phyloP scores from a whole-genome alignment of 208 protist genomes.

The Acanthamoeba royreba region DNA sequence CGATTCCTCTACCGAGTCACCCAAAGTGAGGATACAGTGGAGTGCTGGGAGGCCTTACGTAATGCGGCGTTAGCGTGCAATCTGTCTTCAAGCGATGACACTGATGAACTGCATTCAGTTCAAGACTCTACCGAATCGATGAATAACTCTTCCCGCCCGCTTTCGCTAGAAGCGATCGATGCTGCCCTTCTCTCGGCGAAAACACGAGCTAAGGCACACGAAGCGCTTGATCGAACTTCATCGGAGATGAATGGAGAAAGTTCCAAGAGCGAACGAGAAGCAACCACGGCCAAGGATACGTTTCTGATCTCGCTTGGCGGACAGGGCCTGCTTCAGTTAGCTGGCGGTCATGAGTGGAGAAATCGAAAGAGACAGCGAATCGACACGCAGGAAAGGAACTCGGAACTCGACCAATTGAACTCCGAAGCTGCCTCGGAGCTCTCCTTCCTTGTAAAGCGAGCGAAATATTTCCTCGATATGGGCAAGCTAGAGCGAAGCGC shows the following conservation, averaged over 20 bases:
- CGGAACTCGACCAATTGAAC: too few species aligned
- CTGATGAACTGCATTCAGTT: too few species aligned
- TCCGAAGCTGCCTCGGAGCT: neutral
- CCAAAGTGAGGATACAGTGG: neutral
- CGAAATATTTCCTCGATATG: neutral
- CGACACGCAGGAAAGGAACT: too few species aligned
- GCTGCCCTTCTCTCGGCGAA: neutral
- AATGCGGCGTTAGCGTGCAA: neutral
- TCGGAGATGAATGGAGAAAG: too few species aligned
- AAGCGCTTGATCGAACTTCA: too few species aligned
- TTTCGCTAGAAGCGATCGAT: neutral
- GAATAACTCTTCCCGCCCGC: neutral
- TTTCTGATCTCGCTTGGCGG: neutral
- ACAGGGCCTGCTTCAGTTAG: neutral
- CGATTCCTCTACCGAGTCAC: neutral
- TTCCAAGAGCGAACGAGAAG: neutral
- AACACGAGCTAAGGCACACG: neutral
- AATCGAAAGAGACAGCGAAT: too few species aligned
- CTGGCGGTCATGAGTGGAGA: neutral
- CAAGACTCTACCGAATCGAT: too few species aligned
- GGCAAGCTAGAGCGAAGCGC: neutral
- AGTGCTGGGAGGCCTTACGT: neutral
- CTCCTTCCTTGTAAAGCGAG: neutral
- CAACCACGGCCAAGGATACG: neutral
- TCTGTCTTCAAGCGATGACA: neutral